Conservation (phyloP, 75 land plant genomes). For the Azolla pinnata region DNA sequence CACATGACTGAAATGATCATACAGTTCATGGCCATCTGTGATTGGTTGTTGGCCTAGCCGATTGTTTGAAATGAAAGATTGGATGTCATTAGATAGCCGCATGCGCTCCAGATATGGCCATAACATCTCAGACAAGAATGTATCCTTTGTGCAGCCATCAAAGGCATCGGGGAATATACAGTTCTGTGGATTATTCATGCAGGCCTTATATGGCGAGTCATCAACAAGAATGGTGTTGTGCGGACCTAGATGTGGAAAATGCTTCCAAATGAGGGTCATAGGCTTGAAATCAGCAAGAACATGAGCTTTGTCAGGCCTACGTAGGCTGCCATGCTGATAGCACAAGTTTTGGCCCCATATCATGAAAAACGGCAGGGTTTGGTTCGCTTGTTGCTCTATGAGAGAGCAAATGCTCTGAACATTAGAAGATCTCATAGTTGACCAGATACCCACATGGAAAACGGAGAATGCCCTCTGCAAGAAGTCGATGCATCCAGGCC, state of each 20-base stretch:
- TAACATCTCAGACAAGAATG: neutral
- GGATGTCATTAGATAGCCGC: neutral
- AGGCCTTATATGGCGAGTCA: slow-evolving; percentile 6
- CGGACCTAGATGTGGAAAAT: slow-evolving; percentile 1
- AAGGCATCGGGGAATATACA: slow-evolving; percentile 1
- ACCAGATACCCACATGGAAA: slow-evolving; percentile 5
- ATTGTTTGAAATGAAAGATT: neutral
- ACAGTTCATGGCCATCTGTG: neutral
- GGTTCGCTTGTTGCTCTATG: slow-evolving; percentile 1
- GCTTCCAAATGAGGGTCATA: neutral
- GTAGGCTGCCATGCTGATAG: neutral
- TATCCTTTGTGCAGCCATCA: neutral
- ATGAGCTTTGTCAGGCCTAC: neutral
- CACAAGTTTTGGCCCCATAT: neutral
- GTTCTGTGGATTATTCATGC: slow-evolving; percentile 7
- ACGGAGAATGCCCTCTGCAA: neutral
- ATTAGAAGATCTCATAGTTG: neutral
- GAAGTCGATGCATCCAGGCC: slow-evolving; percentile 2
- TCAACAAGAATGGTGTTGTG: slow-evolving; percentile 1
- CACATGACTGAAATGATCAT: slow-evolving; percentile 1
- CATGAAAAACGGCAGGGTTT: slow-evolving; percentile 2
- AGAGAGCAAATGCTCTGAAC: neutral
- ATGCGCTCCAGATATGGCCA: slow-evolving; percentile 4
- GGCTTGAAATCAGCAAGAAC: slow-evolving; percentile 6
- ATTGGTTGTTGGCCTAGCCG: slow-evolving; percentile 6